These are phyloP conservation scores for Diaporthe batatas DNA, from an alignment of 2,329 filamentous ascomycete species.

Conservation along the genomic window DNA sequence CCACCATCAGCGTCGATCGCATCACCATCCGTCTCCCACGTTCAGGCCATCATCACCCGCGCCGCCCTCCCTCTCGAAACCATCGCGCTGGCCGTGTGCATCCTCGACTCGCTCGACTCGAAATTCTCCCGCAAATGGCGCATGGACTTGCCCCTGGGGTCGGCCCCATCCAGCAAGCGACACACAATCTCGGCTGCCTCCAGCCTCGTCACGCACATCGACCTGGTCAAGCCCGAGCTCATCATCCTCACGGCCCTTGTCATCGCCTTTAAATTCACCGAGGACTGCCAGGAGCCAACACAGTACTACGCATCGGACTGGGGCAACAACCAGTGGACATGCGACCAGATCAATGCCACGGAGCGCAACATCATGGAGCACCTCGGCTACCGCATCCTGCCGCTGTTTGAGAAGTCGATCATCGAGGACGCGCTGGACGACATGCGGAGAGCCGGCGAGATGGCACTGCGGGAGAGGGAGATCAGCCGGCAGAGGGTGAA, in stretches of 20 bases:
- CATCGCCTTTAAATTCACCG: conserved; percentile 75
- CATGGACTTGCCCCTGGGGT: conserved; percentile 65
- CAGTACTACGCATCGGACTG: conserved; percentile 66
- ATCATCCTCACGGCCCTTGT: conserved; percentile 73
- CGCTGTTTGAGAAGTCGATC: conserved; percentile 68
- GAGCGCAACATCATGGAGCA: conserved; percentile 75
- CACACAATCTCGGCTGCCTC: conserved; percentile 62
- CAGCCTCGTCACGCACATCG: conserved; percentile 62
- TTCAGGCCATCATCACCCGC: conserved; percentile 72
- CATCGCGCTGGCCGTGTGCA: conserved; percentile 74
- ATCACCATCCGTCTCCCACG: conserved; percentile 68
- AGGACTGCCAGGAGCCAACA: conserved; percentile 69
- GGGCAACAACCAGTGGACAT: conserved; percentile 69
- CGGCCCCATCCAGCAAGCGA: conserved; percentile 54
- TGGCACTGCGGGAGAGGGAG: conserved; percentile 43
- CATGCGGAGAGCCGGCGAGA: conserved; percentile 70
- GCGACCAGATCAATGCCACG: conserved; percentile 73
- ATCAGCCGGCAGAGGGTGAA: conserved; percentile 23
- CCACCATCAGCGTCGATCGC: conserved; percentile 73
- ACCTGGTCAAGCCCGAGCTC: conserved; percentile 72
- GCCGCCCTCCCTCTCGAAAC: conserved; percentile 71
- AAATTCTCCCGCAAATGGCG: conserved; percentile 75
- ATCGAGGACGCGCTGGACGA: conserved; percentile 72
- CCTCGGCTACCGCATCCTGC: conserved; percentile 73
- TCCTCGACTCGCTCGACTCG: conserved; percentile 74